Base-by-base conservation (phyloP, 169 alveolate genomes). In the Plasmodium gaboni region DNA sequence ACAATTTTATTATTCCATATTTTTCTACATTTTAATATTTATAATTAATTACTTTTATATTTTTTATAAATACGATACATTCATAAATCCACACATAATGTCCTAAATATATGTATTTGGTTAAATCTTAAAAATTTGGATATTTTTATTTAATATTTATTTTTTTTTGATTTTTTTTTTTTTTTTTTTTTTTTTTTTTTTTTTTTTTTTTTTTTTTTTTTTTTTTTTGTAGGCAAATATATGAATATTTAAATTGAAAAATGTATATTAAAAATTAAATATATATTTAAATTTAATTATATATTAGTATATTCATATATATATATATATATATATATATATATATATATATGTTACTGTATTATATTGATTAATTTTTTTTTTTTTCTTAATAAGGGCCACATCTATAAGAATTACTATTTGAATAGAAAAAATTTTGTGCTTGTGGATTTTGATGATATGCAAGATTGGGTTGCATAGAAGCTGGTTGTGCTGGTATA, bases 401-500 rank as follows among this genome's bases (percentile, higher is more conserved):
- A 38, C 91, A 83, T 71, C 91, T 46, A 83, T 83, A 83, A 38
- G 85, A 46, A 50, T 83, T 83, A 64, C 72, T 83, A 69, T 83
- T 83, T 69, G 91, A 67, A 61, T 83, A 83, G 73, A 68, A 83
- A 65, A 50, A 83, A 44, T 83, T 83, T 26, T 88, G 95, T 17
- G 91, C 73, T 26, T 83, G 91, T 12, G 91, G 68, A 74, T 92
- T 91, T 87, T 88, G 91, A 73, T 92, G 94, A 19, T 88, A 64
- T 10, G 88, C 74, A 42, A 70, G 73, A 51, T 73, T 92, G 24
- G 92, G 94, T 55, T 83, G 87, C 10, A 64, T 73, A 24, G 65
- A 64, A 42, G 94, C 48, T 51, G 83, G 88, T 38, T 87, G 93
- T 8, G 93, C 17, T 51, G 94, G 85, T 22, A 70, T 76, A 51